Evolutionary conservation across 148 eudicot species (phyloP), one percentile per base, ranked within the genome.

Genomic region (Talinum fruticosum): DNA sequence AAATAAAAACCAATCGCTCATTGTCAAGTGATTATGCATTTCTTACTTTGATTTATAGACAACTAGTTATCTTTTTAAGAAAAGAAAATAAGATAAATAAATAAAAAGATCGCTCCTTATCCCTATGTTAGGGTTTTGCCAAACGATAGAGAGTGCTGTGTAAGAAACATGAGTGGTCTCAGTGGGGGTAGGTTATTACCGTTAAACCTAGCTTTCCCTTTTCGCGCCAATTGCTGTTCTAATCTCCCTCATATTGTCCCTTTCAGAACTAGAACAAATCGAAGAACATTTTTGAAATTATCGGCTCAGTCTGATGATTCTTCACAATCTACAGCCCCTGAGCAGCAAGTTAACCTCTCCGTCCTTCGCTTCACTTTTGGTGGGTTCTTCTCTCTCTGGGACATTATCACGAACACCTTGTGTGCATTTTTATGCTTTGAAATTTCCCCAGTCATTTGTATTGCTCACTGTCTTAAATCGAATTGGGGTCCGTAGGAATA

Each of bases 331-430:
- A 66, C 81, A 26, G 38, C 54, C 36, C 24, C 82, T n/a, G 84
- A 88, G 51, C 93, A 91, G 49, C 93, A 94, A 74, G 80, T 89
- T 32, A 94, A 91, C 75, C 90, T 94, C 83, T 94, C 98, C 2
- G 92, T 92, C 68, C 92, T 94, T 36, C 96, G 97, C 13, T 94
- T 94, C 84, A 92, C 98, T 37, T 82, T 92, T 10, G 97, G 97
- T 92, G 24, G 24, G 65, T 75, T 62, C 54, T 34, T 62, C 32
- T 49, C 35, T 84, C 78, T 79, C 26, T 79, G n/a, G 36, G 76
- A 47, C 81, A 81, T 70, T 14, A 24, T 37, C 73, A 28, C 86
- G 69, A 84, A 81, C 81, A 78, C 64, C 79, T 84, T 81, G n/a
- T 81, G 79, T 75, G 86, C 84, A 75, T 62, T 29, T 41, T 24